phyloP scores from a whole-genome alignment of 768 basidiomycete species.

The Suillus spraguei region DNA sequence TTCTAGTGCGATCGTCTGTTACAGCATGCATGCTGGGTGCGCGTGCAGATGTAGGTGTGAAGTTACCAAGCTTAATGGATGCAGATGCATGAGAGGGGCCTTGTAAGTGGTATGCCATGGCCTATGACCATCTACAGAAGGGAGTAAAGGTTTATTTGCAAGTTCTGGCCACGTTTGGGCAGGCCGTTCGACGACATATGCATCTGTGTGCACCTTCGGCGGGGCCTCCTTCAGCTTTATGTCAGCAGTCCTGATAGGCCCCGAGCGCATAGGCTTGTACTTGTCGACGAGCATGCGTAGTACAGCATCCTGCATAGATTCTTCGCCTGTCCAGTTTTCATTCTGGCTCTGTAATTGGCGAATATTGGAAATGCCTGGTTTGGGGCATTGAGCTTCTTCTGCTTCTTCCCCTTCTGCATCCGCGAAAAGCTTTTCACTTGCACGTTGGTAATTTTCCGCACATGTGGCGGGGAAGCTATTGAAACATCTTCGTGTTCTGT shows the following conservation, averaged over 20 bases:
- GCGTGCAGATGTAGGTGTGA: conserved; percentile 34
- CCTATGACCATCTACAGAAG: conserved; percentile 55
- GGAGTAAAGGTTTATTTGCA: conserved; percentile 53
- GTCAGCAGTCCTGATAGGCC: conserved; percentile 60
- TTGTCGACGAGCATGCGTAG: conserved; percentile 87
- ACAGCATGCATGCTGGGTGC: conserved; percentile 18
- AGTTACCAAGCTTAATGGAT: conserved; percentile 54
- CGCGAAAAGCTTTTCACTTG: conserved; percentile 65
- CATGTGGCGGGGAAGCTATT: conserved; percentile 3
- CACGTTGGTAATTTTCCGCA: conserved; percentile 29
- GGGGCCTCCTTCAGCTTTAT: conserved; percentile 60
- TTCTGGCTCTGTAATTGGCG: conserved; percentile 46
- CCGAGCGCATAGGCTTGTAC: conserved; percentile 78
- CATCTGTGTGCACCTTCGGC: conserved; percentile 37
- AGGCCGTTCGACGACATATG: conserved; percentile 5
- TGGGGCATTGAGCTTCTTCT: conserved; percentile 28
- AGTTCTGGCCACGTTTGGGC: conserved; percentile 15
- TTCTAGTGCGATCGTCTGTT: conserved; percentile 42
- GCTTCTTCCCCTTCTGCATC: conserved; percentile 61
- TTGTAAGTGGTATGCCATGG: conserved; percentile 76
- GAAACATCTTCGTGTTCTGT: neutral
- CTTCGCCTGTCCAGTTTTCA: conserved; percentile 80
- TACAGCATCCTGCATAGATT: conserved; percentile 67
- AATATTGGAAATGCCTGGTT: conserved; percentile 22
- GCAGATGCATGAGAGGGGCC: conserved; percentile 51